Conservation (phyloP, 2,329 filamentous ascomycete genomes). For the Periconia sp. region DNA sequence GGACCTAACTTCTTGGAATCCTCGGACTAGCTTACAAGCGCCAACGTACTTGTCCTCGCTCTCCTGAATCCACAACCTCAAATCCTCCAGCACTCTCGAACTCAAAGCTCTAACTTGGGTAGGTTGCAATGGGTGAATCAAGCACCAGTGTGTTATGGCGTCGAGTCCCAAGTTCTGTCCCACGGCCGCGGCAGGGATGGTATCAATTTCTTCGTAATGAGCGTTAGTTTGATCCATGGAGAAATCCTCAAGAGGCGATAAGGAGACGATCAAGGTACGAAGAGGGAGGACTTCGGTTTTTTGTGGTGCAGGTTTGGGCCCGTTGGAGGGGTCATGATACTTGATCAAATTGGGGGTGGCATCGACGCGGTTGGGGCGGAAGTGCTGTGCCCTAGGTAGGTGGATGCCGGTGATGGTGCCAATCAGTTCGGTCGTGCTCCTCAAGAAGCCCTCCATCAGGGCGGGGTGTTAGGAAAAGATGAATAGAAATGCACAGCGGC, state of each 20-base stretch:
- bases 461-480: no score
- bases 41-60: constrained; percentile 5
- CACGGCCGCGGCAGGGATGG: constrained; percentile 7
- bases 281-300: background rate
- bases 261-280: background rate
- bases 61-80: constrained; percentile 11
- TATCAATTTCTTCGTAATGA: constrained; percentile 19
- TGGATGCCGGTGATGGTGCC: background rate
- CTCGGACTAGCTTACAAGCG: background rate
- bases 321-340: background rate
- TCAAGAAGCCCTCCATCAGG: background rate
- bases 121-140: constrained; percentile 12
- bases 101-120: constrained; percentile 3
- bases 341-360: background rate
- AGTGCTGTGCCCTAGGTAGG: background rate
- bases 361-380: background rate
- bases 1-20: constrained; percentile 3
- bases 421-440: background rate
- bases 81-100: constrained; percentile 9
- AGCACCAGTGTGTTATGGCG: constrained; percentile 6
- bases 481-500: no score
- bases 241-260: background rate
- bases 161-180: constrained; percentile 4
- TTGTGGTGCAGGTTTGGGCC: background rate
- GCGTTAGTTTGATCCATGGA: constrained; percentile 11